Base-by-base conservation (phyloP, 2,329 filamentous ascomycete genomes). In the Plenodomus lindquistii region DNA sequence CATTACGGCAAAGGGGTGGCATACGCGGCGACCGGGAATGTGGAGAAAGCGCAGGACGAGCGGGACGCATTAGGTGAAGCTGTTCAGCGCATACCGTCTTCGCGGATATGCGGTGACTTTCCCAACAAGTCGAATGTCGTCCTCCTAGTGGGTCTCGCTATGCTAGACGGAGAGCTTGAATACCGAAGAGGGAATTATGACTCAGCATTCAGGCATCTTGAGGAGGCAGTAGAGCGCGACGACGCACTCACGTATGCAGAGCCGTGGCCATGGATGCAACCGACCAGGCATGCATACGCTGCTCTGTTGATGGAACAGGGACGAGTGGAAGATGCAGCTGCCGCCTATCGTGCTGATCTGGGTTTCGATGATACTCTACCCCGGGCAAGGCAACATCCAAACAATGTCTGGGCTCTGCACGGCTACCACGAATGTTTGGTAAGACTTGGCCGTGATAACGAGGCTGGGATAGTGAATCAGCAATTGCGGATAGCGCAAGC, bases 231-330 rank as follows among this genome's bases (percentile, higher is more conserved):
- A 18, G 63, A 72, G 1, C 76, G 81, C 2, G 85, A 89, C 53
- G 86, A 88, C 59, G 70, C 67, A 0, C 76, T 91, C 21, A 83
- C 83, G 0, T 91, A 88, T 52, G 85, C 86, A 40, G 88, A 91
- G 65, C 88, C 88, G 0, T 90, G 87, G 87, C 85, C 85, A 0
- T 91, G 87, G 87, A 89, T 91, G 86, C 85, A 88, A 63, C 87
- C 87, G 0, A 81, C 83, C 0, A 77, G 86, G 2, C 87, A 91
- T 66, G 87, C 87, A 0, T 86, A 86, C 42, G 87, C 84, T 1
- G 87, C 87, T 0, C 74, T 91, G 3, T 66, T 89, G 22, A 75
- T 89, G 11, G 87, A 91, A 62, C 86, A 87, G 60, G 83, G 80
- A n/a, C 57, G 52, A 15, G 53, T 73, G 4, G 65, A 72, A 44